Base-by-base conservation (phyloP, 441 rosid genomes). In the Populus hybrid region DNA sequence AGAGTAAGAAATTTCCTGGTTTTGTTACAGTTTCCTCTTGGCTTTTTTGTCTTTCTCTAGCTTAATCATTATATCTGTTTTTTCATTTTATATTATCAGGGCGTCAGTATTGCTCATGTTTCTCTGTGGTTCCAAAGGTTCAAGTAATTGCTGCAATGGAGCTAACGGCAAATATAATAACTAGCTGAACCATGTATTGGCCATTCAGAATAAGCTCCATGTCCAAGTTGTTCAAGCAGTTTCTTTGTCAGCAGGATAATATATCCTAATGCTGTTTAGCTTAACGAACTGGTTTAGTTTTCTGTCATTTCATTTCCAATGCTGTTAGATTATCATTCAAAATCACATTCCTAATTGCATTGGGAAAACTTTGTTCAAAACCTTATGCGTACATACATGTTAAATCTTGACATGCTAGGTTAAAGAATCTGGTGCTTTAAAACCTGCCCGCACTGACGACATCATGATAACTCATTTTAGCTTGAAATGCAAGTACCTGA, bases 131-230 rank as follows among this genome's bases (percentile, higher is more conserved):
- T 26, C 16, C 5, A 67, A 35, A 67, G 81, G 16, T 24, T 23
- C 23, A 35, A 72, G 30, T 65, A 66, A 72, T 46, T 72, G 80
- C 75, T 64, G 70, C 26, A 40, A 14, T 24, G 68, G 32, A n/a
- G 50, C 38, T 46, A 30, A 42, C 46, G 11, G 64, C 66, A 12
- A 53, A 53, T 53, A 53, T 30, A n/a, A 46, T 8, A 30, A 20
- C 24, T 5, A 14, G 72, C 66, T 26, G 35, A 57, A 67, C 6
- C 1, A 10, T 21, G 70, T 12, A 4, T 30, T 30, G 36, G 8
- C 3, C 36, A 63, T 16, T 70, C 20, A 21, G 75, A 63, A 11
- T 66, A 77, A 70, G 75, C 69, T 77, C 12, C 53, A 57, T 74
- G 75, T 12, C 40, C 66, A 32, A 28, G 79, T 23, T 77, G 74